Evolutionary conservation across 2,329 filamentous ascomycete species (phyloP).

Genomic region (Scorias spongiosa): DNA sequence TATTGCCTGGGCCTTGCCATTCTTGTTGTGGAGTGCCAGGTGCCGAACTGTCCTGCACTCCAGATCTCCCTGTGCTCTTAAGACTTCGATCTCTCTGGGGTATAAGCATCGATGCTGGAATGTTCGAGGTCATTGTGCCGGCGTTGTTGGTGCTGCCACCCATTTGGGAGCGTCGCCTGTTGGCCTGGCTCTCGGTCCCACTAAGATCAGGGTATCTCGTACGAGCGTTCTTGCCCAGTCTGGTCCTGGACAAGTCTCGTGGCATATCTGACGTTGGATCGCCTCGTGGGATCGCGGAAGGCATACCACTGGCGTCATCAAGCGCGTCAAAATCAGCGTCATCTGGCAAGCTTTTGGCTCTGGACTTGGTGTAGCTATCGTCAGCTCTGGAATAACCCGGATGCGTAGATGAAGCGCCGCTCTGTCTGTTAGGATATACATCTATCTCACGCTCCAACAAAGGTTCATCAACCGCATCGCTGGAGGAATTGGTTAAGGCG

Average conservation of each 20-base stretch:
- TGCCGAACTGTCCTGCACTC: background rate
- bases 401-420: background rate
- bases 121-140: background rate
- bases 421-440: background rate
- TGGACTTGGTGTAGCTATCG: background rate
- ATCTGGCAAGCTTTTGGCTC: background rate
- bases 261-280: background rate
- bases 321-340: slow-evolving; percentile 11
- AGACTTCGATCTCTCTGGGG: background rate
- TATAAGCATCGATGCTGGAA: background rate
- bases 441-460: slow-evolving; percentile 9
- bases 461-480: slow-evolving; percentile 7
- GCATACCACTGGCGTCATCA: slow-evolving; percentile 8
- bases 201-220: background rate
- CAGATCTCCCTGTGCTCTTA: background rate
- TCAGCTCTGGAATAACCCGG: background rate
- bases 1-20: slow-evolving; percentile 12
- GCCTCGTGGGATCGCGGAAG: background rate
- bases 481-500: slow-evolving; percentile 3
- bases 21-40: background rate
- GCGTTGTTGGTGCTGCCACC: background rate
- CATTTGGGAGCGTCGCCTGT: background rate
- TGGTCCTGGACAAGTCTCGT: background rate
- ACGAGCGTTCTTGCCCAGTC: background rate
- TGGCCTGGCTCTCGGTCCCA: background rate